Evolutionary conservation across 768 basidiomycete genomes (phyloP).

Genomic region (Collybiopsis confluens): DNA sequence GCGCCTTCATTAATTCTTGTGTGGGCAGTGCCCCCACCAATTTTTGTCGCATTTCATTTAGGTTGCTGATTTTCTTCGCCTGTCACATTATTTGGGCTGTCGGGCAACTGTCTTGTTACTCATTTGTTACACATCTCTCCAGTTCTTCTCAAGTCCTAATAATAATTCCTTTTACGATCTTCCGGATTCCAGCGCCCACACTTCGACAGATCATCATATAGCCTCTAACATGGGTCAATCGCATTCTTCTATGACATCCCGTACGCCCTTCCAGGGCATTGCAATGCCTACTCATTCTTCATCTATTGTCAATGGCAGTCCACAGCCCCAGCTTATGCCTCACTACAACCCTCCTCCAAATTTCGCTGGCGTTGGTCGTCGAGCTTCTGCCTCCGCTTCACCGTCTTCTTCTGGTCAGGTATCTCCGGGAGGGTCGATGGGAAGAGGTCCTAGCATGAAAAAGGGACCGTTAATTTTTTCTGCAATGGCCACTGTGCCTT

Average conservation of each 20-base stretch:
- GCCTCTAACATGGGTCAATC: background rate
- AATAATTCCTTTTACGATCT: constrained; percentile 4
- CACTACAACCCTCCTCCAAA: background rate
- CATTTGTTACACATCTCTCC: background rate
- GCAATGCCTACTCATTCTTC: background rate
- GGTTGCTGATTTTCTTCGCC: no score
- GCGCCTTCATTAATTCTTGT: no score
- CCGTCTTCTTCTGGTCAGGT: background rate
- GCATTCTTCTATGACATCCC: background rate
- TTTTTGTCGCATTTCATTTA: no score
- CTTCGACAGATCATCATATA: background rate
- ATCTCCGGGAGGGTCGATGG: background rate
- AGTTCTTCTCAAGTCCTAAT: background rate
- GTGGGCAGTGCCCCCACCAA: no score
- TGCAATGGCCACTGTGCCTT: constrained; percentile 38
- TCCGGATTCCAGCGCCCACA: background rate
- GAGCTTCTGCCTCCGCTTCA: background rate
- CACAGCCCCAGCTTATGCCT: background rate
- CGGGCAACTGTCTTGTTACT: background rate
- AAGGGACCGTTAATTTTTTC: constrained; percentile 64
- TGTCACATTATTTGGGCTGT: background rate
- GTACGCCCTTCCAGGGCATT: background rate
- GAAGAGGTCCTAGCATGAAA: constrained; percentile 16
- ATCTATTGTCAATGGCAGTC: background rate
- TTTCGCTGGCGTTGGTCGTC: background rate